Evolutionary conservation across 1,139 yeast species (phyloP), one percentile per base, ranked within the genome.

Genomic region (Blastobotrys petasosporus): DNA sequence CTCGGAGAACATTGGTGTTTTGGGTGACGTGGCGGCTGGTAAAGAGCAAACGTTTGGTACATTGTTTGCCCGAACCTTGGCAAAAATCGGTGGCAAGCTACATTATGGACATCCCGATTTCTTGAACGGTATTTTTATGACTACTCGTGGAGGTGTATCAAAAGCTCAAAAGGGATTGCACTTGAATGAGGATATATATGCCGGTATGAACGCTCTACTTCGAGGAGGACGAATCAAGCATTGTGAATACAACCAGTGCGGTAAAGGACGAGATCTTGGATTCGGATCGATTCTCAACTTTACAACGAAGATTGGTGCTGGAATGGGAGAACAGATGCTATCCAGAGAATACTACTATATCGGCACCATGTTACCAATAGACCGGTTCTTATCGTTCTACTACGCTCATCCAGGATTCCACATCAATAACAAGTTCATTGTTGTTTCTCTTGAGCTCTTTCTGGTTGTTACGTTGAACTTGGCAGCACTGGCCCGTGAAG

Each of bases 91-190:
- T 0, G 95, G 94, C 0, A 87, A 87, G 60, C 67, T 87, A 34
- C 96, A 87, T 59, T 87, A 87, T 65, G 96, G 96, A 0, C 96
- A 87, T 62, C 96, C 96, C 1, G 96, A 87, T 63, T 85, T 87
- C 54, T 67, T 87, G 44, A 85, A 87, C 65, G 90, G 79, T 0
- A 79, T 85, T 0, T 87, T 84, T 58, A 86, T 87, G 95, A 80
- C 86, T 0, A 87, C 95, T 0, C 68, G 96, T 62, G 96, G 96
- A 2, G 96, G 96, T 0, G 75, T 87, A 0, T 86, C 95, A 0
- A 87, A 87, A 58, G 95, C 95, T 0, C 96, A 87, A 61, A 81
- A 77, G 53, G 92, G 95, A 0, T 69, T 87, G 31, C 95, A 87
- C 63, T 69, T 87, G 54, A 87, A 87, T 62, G 96, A 87, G 58